Evolutionary conservation across 2,329 filamentous ascomycete genomes (phyloP).

Genomic region (Fusarium compactum): DNA sequence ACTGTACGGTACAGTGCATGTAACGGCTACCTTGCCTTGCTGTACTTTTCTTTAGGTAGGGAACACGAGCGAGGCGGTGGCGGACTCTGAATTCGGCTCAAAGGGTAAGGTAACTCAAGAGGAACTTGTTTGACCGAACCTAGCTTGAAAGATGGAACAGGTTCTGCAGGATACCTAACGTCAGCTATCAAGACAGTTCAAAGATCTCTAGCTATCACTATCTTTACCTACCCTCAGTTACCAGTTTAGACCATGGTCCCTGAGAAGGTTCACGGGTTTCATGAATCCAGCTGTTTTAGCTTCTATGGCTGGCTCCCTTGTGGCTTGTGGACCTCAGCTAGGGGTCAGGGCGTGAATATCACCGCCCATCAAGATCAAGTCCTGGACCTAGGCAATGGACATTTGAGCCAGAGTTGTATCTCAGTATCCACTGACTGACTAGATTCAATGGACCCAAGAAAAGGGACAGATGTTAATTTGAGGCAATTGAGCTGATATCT

Average conservation of each 20-base stretch:
- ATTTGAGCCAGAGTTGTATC: conserved; percentile 14
- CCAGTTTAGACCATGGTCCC: neutral
- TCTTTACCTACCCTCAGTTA: neutral
- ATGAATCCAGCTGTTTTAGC: conserved; percentile 42
- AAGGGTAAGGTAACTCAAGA: conserved; percentile 37
- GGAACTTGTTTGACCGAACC: conserved; percentile 23
- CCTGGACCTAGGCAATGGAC: conserved; percentile 30
- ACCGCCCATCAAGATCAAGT: conserved; percentile 25
- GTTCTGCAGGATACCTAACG: neutral
- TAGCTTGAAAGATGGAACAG: neutral
- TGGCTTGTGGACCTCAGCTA: conserved; percentile 34
- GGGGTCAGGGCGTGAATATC: conserved; percentile 36
- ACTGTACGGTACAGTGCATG: conserved; percentile 39
- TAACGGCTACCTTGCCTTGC: neutral
- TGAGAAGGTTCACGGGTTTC: conserved; percentile 27
- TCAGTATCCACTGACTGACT: conserved; percentile 20
- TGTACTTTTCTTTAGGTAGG: conserved; percentile 1
- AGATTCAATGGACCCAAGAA: neutral
- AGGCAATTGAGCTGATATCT: conserved; percentile 1
- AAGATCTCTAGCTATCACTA: neutral
- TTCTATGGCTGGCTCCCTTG: conserved; percentile 41
- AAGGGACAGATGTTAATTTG: neutral
- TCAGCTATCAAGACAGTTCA: neutral
- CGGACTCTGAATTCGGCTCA: conserved; percentile 45
- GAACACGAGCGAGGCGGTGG: conserved; percentile 45